Conservation (phyloP, 1,284 basidiomycete genomes). For the Naganishia albida region DNA sequence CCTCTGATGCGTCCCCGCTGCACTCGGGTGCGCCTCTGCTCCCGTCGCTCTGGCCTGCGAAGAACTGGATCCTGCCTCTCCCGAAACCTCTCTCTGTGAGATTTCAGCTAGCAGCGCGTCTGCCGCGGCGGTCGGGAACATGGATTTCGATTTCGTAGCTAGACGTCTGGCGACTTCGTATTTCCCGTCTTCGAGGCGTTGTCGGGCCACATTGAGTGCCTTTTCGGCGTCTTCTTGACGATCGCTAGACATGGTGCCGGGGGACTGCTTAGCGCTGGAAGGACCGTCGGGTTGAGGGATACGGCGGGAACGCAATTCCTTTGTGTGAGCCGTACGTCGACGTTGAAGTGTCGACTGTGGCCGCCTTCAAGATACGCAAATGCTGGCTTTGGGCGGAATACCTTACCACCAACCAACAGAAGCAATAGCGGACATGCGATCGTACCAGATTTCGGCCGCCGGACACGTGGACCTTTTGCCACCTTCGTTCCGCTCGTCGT, state of each 20-base stretch:
- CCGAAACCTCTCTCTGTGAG: slow-evolving; percentile 37
- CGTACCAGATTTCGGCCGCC: no score
- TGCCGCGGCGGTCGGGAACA: slow-evolving; percentile 81
- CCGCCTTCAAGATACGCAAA: no score
- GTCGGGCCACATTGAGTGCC: slow-evolving; percentile 74
- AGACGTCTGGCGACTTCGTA: slow-evolving; percentile 80
- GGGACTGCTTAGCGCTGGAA: no score
- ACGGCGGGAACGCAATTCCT: no score
- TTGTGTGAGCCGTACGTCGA: no score
- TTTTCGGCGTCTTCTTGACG: slow-evolving; percentile 78
- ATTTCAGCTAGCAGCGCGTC: slow-evolving; percentile 54
- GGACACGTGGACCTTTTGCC: not conserved
- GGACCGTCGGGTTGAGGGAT: no score
- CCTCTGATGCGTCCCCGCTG: slow-evolving; percentile 48
- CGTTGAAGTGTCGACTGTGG: no score
- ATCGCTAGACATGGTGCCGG: slow-evolving; percentile 21
- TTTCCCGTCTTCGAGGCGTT: slow-evolving; percentile 71
- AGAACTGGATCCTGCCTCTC: slow-evolving; percentile 43
- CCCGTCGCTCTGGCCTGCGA: slow-evolving; percentile 44
- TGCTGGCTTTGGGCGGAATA: no score
- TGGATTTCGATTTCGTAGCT: slow-evolving; percentile 80
- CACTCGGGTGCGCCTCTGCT: slow-evolving; percentile 47
- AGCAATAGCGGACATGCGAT: no score
- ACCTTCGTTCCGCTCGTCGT: not conserved
- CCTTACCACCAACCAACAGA: no score